Conservation (phyloP, 1,284 basidiomycete species). For the Sanghuangporus weigelae region DNA sequence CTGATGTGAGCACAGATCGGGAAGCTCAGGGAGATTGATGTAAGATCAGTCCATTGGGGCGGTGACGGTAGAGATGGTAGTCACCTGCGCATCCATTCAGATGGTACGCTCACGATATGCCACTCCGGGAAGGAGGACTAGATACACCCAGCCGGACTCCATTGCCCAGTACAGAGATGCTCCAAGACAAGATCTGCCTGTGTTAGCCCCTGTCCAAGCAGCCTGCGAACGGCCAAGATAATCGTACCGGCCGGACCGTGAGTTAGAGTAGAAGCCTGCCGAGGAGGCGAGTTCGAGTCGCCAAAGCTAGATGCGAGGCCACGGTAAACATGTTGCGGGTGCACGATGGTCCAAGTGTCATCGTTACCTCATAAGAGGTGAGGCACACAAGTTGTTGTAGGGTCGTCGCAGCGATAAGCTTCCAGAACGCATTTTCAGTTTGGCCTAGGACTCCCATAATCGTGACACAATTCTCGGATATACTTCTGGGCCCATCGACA, state of each 20-base stretch:
- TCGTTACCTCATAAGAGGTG: background rate
- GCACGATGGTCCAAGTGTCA: background rate
- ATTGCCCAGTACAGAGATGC: background rate
- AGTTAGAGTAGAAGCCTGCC: background rate
- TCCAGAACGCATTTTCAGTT: background rate
- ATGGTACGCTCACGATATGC: background rate
- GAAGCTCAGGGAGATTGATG: background rate
- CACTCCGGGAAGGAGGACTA: background rate
- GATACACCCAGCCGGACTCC: background rate
- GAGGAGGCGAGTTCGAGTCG: background rate
- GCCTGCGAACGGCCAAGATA: background rate
- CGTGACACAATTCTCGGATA: background rate
- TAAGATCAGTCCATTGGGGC: background rate
- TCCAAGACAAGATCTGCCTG: background rate
- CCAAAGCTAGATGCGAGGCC: background rate
- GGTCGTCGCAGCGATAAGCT: background rate
- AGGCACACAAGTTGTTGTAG: background rate
- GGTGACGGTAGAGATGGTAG: conserved; percentile 2
- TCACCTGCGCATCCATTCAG: background rate
- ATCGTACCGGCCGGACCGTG: background rate
- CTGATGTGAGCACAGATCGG: background rate
- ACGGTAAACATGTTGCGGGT: background rate
- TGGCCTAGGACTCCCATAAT: background rate
- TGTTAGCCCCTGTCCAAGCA: background rate
- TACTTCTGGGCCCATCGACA: background rate